Evolutionary conservation across 768 basidiomycete genomes (phyloP).

Genomic region (Panellus pusillus): DNA sequence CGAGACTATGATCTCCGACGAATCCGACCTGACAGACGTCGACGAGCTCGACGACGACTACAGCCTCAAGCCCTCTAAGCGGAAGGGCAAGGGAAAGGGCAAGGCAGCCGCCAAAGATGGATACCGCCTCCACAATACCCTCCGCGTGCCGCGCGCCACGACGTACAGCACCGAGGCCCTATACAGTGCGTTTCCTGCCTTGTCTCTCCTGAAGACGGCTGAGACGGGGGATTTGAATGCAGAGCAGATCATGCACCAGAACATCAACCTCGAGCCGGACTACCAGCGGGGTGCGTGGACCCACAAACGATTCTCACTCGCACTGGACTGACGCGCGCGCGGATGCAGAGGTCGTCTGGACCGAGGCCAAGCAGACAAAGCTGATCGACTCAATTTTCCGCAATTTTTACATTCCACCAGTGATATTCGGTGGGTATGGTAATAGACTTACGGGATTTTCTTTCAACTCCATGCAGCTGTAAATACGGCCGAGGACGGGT

Average conservation of each 20-base stretch:
- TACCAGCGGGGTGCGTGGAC: constrained; percentile 69
- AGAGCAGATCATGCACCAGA: constrained; percentile 66
- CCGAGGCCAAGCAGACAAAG: constrained; percentile 69
- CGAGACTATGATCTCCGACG: background rate
- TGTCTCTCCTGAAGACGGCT: background rate
- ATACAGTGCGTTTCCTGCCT: background rate
- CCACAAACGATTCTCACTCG: background rate
- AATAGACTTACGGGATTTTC: constrained; percentile 6
- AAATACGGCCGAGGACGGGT: constrained; percentile 55
- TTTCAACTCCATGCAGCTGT: constrained; percentile 51
- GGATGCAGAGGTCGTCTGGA: constrained; percentile 72
- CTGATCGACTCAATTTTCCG: constrained; percentile 78
- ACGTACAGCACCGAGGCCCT: constrained; percentile 43
- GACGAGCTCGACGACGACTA: constrained; percentile 10
- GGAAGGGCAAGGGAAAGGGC: background rate
- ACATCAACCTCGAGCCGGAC: constrained; percentile 73
- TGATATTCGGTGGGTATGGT: constrained; percentile 64
- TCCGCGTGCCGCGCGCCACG: constrained; percentile 41
- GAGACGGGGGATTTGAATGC: background rate
- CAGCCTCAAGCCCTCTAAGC: background rate
- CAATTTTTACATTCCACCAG: constrained; percentile 75
- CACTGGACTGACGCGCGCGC: background rate
- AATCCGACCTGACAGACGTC: constrained; percentile 14
- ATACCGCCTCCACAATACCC: constrained; percentile 34
- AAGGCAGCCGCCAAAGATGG: constrained; percentile 4